Conservation (phyloP, 1,284 basidiomycete species). For the Sporisorium graminicola region DNA sequence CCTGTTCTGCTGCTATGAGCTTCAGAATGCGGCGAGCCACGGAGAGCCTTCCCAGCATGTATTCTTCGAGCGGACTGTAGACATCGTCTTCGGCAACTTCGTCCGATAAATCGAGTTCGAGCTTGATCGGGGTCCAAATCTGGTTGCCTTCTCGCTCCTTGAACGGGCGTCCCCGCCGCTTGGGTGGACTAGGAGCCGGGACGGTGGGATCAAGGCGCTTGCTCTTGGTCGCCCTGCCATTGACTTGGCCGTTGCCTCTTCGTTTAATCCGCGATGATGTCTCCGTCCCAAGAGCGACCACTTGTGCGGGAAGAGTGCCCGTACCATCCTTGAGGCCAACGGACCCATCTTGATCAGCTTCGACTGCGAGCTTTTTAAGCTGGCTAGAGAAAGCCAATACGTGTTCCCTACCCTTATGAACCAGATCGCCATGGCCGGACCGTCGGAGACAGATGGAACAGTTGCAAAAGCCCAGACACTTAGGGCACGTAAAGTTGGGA, state of each 20-base stretch:
- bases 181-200: not conserved
- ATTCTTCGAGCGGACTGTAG: conserved; percentile 27
- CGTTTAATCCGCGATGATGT: not conserved
- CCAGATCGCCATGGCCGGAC: conserved; percentile 26
- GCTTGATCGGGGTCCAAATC: not conserved
- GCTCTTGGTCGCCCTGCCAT: conserved; percentile 4
- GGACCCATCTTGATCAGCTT: not conserved
- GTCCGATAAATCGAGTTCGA: conserved; percentile 17
- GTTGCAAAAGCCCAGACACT: conserved; percentile 49
- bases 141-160: conserved; percentile 16
- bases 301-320: conserved; percentile 8
- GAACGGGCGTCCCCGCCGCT: conserved; percentile 26
- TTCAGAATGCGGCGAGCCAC: conserved; percentile 28
- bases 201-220: not conserved
- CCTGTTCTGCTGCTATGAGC: conserved; percentile 9
- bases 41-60: conserved; percentile 21
- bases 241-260: not conserved
- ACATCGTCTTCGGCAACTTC: conserved; percentile 25
- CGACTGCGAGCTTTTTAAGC: conserved; percentile 14
- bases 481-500: conserved; percentile 42
- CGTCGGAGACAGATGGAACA: conserved; percentile 47
- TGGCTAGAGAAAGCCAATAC: conserved; percentile 18
- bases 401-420: conserved; percentile 16
- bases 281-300: not conserved
- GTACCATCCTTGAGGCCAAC: conserved; percentile 14